Evolutionary conservation across 2,329 filamentous ascomycete species (phyloP), one percentile per base, ranked within the genome.

Genomic region (Talaromyces sp.): DNA sequence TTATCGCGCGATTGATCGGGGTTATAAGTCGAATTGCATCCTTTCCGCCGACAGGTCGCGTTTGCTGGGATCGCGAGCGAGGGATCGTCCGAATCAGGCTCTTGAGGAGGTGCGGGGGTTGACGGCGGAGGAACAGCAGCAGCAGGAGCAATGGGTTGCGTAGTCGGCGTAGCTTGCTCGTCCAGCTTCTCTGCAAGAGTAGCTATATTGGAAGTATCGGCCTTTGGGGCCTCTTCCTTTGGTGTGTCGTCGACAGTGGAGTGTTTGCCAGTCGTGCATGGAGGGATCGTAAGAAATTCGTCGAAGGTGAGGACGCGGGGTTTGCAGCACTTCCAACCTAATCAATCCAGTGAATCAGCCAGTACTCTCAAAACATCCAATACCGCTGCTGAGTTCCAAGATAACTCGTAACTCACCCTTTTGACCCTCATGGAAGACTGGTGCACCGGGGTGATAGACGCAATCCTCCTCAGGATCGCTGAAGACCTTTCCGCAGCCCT

Each of bases 271-370:
- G 88, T 90, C 27, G 94, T 96, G 82, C 94, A 99, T 41, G 94
- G 93, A 55, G 90, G 81, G 68, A 99, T 97, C 62, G 82, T 76
- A 76, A 99, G 90, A 81, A 99, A 99, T 79, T 99, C 94, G 78
- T 99, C 94, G 74, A 99, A 99, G 62, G 92, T 97, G 69, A 99
- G 82, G 69, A 97, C 92, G 70, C 94, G 89, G 60, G 92, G 89
- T 79, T 97, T 97, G 85, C 94, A 99, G 81, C 94, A 99, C 80
- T 96, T 95, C 93, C 94, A 97, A 72, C 94, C 93, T 97, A 60
- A 61, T 61, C 55, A 62, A 41, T 54, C n/a, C 27, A 53, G 61
- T 17, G 55, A 54, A 56, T 35, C 14, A 52, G 26, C 24, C n/a
- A 17, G 17, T 3, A 26, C 8, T 19, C 54, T 55, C 27, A 43